Conservation (phyloP, 1,284 basidiomycete species). For the Trametes pubescens region DNA sequence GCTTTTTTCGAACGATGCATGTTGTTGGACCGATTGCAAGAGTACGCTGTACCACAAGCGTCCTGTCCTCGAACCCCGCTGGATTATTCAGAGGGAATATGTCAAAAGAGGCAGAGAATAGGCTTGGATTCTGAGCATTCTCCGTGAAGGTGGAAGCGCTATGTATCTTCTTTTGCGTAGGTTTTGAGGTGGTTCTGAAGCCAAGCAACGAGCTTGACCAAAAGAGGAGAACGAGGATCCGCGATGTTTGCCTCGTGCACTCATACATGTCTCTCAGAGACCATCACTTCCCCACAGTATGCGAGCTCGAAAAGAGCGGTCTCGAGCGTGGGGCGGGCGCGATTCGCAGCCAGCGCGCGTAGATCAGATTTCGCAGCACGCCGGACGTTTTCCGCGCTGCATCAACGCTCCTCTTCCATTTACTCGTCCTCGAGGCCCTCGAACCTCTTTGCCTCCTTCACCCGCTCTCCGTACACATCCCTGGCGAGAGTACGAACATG, state of each 20-base stretch:
- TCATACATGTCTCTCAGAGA: not conserved
- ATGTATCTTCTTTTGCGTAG: no score
- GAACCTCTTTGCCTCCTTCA: not conserved
- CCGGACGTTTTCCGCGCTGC: constrained; percentile 17
- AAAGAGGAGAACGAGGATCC: constrained; percentile 6
- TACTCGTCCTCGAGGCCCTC: not conserved
- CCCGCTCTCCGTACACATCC: not conserved
- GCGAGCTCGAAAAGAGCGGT: not conserved
- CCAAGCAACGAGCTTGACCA: no score
- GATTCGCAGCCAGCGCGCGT: constrained; percentile 2
- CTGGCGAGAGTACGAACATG: not conserved
- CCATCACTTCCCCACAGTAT: not conserved
- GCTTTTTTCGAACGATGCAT: no score
- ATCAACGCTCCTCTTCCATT: not conserved
- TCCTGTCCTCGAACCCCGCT: no score
- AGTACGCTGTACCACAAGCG: no score
- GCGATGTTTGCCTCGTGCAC: not conserved
- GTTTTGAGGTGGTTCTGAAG: no score
- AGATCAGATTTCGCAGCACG: constrained; percentile 14
- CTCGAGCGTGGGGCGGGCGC: constrained; percentile 1
- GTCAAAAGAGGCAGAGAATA: no score
- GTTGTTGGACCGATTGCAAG: no score
- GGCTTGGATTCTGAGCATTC: no score
- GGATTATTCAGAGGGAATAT: no score
- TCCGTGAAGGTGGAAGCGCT: no score